phyloP scores from a whole-genome alignment of 495 filamentous ascomycete genomes.

The Aspergillus haitiensis region DNA sequence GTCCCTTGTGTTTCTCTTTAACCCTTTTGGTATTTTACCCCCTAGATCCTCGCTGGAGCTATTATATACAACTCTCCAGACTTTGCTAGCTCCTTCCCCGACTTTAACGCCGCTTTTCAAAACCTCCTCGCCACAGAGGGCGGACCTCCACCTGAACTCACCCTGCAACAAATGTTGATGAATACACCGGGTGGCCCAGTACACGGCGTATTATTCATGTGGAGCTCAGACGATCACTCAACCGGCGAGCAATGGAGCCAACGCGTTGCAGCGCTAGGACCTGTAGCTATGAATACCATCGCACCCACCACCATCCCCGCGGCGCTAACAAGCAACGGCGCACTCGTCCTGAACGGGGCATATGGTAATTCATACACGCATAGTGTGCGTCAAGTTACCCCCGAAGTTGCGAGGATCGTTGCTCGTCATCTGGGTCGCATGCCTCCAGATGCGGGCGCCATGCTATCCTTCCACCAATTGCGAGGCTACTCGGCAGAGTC shows the following conservation, averaged over 20 bases:
- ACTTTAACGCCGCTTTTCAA: conserved; percentile 30
- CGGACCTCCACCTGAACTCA: conserved; percentile 29
- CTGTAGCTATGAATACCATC: conserved; percentile 31
- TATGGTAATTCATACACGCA: conserved; percentile 29
- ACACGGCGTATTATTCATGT: conserved; percentile 30
- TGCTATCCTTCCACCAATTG: conserved; percentile 37
- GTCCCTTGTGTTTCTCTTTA: not conserved
- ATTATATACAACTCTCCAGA: conserved; percentile 35
- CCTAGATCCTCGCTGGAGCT: conserved; percentile 34
- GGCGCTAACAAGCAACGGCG: conserved; percentile 19
- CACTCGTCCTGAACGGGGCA: conserved; percentile 19
- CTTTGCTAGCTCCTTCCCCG: conserved; percentile 20
- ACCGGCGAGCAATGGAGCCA: conserved; percentile 32
- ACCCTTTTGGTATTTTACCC: conserved; percentile 3
- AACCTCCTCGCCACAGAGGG: conserved; percentile 14
- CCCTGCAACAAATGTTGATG: conserved; percentile 29
- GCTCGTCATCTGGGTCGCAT: conserved; percentile 24
- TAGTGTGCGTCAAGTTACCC: conserved; percentile 26
- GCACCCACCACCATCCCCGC: conserved; percentile 27
- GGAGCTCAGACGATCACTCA: conserved; percentile 31
- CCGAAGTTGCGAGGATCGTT: conserved; percentile 26
- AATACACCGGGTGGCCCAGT: conserved; percentile 28
- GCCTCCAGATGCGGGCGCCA: conserved; percentile 26
- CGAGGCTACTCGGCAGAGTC: conserved; percentile 23
- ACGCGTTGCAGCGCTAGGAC: conserved; percentile 31